A percentile compares a stretch with the other conserved stretches of the same genome.
Conservation (phyloP, 2,329 filamentous ascomycete genomes). For the Sodiomyces alkalinus region DNA sequence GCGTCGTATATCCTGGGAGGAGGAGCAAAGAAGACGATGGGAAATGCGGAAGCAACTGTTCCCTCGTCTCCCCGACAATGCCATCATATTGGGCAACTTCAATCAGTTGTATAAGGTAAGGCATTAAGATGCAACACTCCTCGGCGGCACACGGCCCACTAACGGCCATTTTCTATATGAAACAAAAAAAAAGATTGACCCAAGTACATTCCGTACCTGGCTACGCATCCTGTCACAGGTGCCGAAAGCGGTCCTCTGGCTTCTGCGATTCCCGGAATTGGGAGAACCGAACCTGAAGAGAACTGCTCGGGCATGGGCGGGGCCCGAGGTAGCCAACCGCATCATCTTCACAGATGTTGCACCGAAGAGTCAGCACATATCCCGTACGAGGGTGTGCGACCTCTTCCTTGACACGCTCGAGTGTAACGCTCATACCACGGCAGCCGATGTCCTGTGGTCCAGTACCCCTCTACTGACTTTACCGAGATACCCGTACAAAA, state of each 20-base stretch:
- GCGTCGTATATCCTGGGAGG: conserved; percentile 57
- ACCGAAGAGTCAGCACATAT: conserved; percentile 86
- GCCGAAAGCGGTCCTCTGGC: conserved; percentile 83
- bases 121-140: too few relatives aligned
- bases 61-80: conserved; percentile 64
- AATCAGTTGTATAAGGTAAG: conserved; percentile 98
- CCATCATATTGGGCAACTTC: conserved; percentile 91
- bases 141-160: neutral
- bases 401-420: conserved; percentile 94
- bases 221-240: conserved; percentile 74
- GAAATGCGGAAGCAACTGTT: conserved; percentile 88
- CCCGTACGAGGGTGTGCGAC: conserved; percentile 80
- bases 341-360: conserved; percentile 95
- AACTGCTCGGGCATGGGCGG: conserved; percentile 73
- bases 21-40: conserved; percentile 74
- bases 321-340: conserved; percentile 67
- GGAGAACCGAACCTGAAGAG: conserved; percentile 74
- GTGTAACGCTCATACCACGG: conserved; percentile 96
- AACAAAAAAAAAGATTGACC: conserved; percentile 60
- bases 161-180: neutral
- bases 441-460: conserved; percentile 91
- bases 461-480: conserved; percentile 85
- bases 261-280: conserved; percentile 89
- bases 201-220: conserved; percentile 91
- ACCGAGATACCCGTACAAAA: conserved; percentile 89